Percentiles rank a stretch among this genome's conserved stretches.
These are phyloP conservation scores for Lophium mytilinum DNA, from an alignment of 495 filamentous ascomycete genomes.

Conservation along the genomic window DNA sequence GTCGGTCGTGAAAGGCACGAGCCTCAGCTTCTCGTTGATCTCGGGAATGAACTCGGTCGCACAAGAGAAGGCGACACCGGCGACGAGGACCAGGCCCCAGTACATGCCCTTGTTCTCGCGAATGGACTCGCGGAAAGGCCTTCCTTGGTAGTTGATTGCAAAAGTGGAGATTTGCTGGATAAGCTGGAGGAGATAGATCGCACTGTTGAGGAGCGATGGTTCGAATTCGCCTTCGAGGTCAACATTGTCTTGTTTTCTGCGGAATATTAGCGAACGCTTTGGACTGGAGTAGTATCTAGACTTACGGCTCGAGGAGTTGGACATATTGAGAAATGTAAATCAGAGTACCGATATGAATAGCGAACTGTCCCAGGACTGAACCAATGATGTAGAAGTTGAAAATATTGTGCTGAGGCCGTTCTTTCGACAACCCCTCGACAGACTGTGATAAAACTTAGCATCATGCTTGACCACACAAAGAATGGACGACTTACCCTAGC, in stretches of 20 bases:
- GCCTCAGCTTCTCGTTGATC: constrained; percentile 83
- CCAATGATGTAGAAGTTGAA: constrained; percentile 99
- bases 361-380: constrained; percentile 94
- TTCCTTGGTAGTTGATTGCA: constrained; percentile 98
- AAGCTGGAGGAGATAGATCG: constrained; percentile 94
- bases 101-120: constrained; percentile 97
- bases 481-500: constrained; percentile 54
- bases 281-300: not conserved
- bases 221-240: constrained; percentile 94
- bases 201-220: constrained; percentile 90
- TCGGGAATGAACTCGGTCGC: constrained; percentile 95
- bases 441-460: constrained; percentile 42
- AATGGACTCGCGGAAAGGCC: constrained; percentile 93
- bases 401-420: constrained; percentile 95
- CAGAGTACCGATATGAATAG: constrained; percentile 86
- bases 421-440: constrained; percentile 91
- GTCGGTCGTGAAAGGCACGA: constrained; percentile 84
- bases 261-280: not conserved
- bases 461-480: not conserved
- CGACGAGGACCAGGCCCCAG: constrained; percentile 84
- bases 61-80: constrained; percentile 86
- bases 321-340: constrained; percentile 93
- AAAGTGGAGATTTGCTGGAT: constrained; percentile 99
- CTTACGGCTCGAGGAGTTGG: constrained; percentile 71
- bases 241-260: constrained; percentile 52